These are phyloP conservation scores for Penicillium sp. DNA, from an alignment of 2,329 filamentous ascomycete genomes.

Conservation along the genomic window DNA sequence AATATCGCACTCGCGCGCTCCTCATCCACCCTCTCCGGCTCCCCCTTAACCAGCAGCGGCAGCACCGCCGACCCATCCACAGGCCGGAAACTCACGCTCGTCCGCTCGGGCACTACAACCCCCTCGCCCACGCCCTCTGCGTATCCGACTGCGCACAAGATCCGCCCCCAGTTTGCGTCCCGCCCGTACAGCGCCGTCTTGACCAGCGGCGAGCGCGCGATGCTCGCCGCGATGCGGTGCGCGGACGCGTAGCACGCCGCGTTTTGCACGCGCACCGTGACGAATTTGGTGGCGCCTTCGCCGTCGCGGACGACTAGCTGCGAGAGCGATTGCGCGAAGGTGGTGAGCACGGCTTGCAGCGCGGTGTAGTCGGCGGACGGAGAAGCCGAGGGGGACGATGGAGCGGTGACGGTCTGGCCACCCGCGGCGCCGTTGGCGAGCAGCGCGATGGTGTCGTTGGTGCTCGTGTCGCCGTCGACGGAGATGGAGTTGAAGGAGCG, in stretches of 20 bases:
- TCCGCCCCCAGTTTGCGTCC: slow-evolving; percentile 97
- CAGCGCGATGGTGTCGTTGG: slow-evolving; percentile 91
- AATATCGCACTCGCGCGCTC: slow-evolving; percentile 56
- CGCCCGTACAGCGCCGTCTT: slow-evolving; percentile 97
- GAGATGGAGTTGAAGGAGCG: slow-evolving; percentile 95
- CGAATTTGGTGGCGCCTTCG: slow-evolving; percentile 97
- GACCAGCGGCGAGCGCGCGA: slow-evolving; percentile 86
- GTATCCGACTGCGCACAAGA: slow-evolving; percentile 91
- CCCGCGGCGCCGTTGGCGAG: slow-evolving; percentile 94
- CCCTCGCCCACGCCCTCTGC: slow-evolving; percentile 46
- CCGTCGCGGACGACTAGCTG: slow-evolving; percentile 94
- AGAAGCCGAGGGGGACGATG: slow-evolving; percentile 27
- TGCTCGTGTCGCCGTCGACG: slow-evolving; percentile 94
- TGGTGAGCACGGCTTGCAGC: slow-evolving; percentile 67
- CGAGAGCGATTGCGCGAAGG: slow-evolving; percentile 77
- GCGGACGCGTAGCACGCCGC: slow-evolving; percentile 66
- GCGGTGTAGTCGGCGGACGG: slow-evolving; percentile 63
- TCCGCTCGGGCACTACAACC: slow-evolving; percentile 51
- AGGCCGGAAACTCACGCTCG: slow-evolving; percentile 60
- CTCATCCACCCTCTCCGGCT: slow-evolving; percentile 61
- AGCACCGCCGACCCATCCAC: slow-evolving; percentile 54
- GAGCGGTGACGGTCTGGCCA: slow-evolving; percentile 59
- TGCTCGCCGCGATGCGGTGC: slow-evolving; percentile 76
- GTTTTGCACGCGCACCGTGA: slow-evolving; percentile 81
- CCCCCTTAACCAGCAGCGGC: slow-evolving; percentile 57